Base-by-base conservation (phyloP, 768 basidiomycete species). In the Sarcomyxa edulis region DNA sequence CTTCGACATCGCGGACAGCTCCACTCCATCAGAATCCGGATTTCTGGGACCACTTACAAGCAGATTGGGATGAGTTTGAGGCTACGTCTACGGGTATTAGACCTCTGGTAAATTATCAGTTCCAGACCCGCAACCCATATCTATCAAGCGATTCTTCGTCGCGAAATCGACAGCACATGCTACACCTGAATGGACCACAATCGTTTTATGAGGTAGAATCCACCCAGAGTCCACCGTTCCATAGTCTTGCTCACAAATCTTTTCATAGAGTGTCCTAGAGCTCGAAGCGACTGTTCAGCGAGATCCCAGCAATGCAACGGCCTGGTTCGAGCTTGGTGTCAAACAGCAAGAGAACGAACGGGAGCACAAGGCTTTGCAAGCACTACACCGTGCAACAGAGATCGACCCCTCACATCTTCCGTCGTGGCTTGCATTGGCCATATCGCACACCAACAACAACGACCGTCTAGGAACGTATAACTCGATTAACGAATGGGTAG, bases 261-360 rank as follows among this genome's bases (percentile, higher is more conserved):
- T 47, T 34, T 39, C 27, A 35, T 62, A 97, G 92, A 85, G 74
- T 48, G 79, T 97, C 7, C 67, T 97, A 21, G 84, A 92, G 56
- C 68, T 91, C 9, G 95, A 99, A 64, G 95, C 95, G 6, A 73
- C 72, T 18, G 92, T 95, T 10, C 89, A 95, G 53, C 74, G 72
- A 27, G 75, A 92, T 50, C 79, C 83, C 44, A 63, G 56, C 7
- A 74, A 86, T 49, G 79, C 86, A 4, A 48, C 61, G 24, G 84
- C 82, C 7, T 99, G 96, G 96, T 94, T 76, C 54, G 77, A 85
- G 48, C 81, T 98, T 35, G 96, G 96, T 18, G 82, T 99, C 34
- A 93, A 89, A 60, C 96, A 98, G 54, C 96, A 99, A 59, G 94
- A 96, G 61, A 96, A 94, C 56, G 96, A 99, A 59, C 81, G 94